Evolutionary conservation across 2,329 filamentous ascomycete genomes (phyloP).

Genomic region (Colletotrichum sp.): DNA sequence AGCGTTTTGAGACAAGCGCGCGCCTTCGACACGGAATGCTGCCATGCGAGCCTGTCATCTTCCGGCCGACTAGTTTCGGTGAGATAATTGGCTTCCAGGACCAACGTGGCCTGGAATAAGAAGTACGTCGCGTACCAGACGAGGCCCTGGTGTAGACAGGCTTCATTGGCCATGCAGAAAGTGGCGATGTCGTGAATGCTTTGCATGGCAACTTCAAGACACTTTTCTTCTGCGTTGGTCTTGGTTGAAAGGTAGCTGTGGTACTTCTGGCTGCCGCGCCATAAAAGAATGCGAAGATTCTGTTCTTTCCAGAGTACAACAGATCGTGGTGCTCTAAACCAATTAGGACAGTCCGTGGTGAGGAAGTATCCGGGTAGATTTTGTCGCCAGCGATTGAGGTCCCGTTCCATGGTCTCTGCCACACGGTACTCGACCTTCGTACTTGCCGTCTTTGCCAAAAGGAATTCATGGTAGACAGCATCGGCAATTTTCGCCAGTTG

Average conservation of each 20-base stretch:
- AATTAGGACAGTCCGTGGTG: conserved; percentile 30
- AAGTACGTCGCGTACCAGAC: conserved; percentile 50
- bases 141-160: conserved; percentile 33
- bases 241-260: conserved; percentile 33
- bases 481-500: conserved; percentile 44
- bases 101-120: conserved; percentile 47
- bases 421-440: conserved; percentile 39
- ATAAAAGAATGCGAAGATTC: conserved; percentile 49
- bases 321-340: conserved; percentile 39
- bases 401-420: conserved; percentile 40
- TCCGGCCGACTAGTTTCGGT: not conserved
- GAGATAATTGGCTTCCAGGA: conserved; percentile 39
- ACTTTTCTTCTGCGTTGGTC: conserved; percentile 33
- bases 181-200: conserved; percentile 39
- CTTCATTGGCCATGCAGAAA: conserved; percentile 34
- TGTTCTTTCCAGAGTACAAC: conserved; percentile 46
- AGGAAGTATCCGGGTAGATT: conserved; percentile 37
- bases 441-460: conserved; percentile 38
- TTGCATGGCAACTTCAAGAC: conserved; percentile 39
- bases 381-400: conserved; percentile 36
- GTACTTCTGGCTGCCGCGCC: conserved; percentile 37
- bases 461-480: conserved; percentile 44
- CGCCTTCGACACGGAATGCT: conserved; percentile 1
- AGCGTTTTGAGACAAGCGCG: not conserved
- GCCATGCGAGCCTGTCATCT: not conserved